A percentile compares a stretch with the other conserved stretches of the same genome.
These are phyloP conservation scores for Prinsepia uniflora DNA, from an alignment of 306 rosid species.

Conservation along the genomic window DNA sequence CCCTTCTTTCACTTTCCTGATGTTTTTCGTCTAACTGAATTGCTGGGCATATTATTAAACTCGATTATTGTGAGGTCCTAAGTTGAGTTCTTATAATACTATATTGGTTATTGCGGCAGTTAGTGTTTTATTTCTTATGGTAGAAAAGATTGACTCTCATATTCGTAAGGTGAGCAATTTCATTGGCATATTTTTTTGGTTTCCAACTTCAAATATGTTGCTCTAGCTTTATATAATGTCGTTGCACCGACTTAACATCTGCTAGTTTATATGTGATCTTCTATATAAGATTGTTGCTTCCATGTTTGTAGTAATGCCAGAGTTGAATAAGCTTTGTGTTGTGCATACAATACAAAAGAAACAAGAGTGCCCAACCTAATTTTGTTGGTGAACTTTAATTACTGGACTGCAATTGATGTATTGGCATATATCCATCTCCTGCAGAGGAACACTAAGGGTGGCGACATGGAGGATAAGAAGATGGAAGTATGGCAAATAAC, in stretches of 20 bases:
- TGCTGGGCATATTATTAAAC: not conserved
- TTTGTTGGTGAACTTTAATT: not conserved
- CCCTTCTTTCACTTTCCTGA: conserved; percentile 7
- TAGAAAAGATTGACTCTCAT: conserved; percentile 60
- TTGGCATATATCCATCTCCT: conserved; percentile 28
- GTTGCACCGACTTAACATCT: not conserved
- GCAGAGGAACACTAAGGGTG: conserved; percentile 55
- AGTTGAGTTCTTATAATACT: not conserved
- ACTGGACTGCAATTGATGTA: conserved; percentile 22
- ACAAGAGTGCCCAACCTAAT: not conserved
- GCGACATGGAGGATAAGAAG: conserved; percentile 37
- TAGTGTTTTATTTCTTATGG: conserved; percentile 83
- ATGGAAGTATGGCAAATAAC: conserved; percentile 35
- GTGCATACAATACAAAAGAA: not conserved
- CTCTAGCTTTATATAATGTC: not conserved
- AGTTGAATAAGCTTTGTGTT: not conserved
- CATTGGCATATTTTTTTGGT: conserved; percentile 8
- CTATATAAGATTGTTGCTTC: not conserved
- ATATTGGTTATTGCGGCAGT: conserved; percentile 60
- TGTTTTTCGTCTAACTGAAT: conserved; percentile 7
- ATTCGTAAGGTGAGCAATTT: conserved; percentile 63
- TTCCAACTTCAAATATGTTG: not conserved
- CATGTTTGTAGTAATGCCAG: too few species aligned
- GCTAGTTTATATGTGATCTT: not conserved
- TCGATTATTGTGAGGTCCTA: not conserved